Evolutionary conservation across 2,329 filamentous ascomycete species (phyloP), one percentile per base, ranked within the genome.

Genomic region (Ascochyta fabae): DNA sequence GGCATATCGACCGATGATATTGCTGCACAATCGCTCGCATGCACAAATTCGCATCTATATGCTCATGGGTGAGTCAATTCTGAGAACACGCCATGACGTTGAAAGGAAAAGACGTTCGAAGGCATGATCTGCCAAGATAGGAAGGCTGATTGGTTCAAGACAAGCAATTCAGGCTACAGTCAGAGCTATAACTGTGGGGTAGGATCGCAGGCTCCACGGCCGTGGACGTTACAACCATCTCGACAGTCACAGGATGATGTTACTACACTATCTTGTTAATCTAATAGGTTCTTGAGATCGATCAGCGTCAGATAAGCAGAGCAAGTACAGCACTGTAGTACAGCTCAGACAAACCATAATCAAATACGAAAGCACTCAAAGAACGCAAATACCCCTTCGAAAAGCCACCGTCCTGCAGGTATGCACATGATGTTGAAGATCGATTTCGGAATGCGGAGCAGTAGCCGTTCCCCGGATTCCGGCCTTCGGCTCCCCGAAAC

Each of bases 401-500:
- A 16, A 16, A 22, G 15, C 13, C 8, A 7, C 3, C n/a, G 27
- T n/a, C 15, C 16, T 50, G 46, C 46, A 47, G 33, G n/a, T 36
- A 45, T 16, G 15, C 48, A 33, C 33, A 38, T 27, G 19, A 27
- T 34, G 22, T 41, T 24, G 31, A 26, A n/a, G 24, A 51, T 55
- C 38, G 43, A 56, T 60, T 38, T 44, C 61, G 63, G 57, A 50
- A 48, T 56, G 44, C 47, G 53, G 59, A 56, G 56, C 51, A n/a
- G 35, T 48, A 31, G 16, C 36, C 42, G 29, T 48, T 41, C 51
- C 53, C 53, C 64, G 55, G 58, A 43, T 44, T 48, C 49, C 65
- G 59, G 62, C 44, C 55, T 67, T 64, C 68, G 68, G 65, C 64
- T 66, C 64, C 66, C 62, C 61, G 48, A 46, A 22, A 12, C 42